Evolutionary conservation across 129 eudicot genomes (phyloP).

Genomic region (Tagetes patula): DNA sequence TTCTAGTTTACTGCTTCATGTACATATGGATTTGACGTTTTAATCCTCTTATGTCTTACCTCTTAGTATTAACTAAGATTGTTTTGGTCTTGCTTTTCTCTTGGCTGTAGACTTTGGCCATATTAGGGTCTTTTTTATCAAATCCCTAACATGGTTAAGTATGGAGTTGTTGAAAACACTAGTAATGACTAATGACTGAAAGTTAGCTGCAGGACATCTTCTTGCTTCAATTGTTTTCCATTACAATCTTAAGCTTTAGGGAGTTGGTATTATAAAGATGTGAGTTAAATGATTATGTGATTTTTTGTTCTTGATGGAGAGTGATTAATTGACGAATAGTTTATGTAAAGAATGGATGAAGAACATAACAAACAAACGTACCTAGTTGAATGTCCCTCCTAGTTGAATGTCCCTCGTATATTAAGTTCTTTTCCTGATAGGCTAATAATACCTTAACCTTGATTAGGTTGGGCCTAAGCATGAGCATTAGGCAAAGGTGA

Average conservation of each 20-base stretch:
- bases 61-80: slow-evolving; percentile 1
- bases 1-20: slow-evolving; percentile 17
- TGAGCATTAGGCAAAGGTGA: too few relatives aligned
- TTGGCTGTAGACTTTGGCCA: slow-evolving; percentile 24
- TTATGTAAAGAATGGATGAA: neutral
- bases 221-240: slow-evolving; percentile 1
- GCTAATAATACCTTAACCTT: too few relatives aligned
- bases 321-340: neutral
- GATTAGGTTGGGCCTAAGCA: too few relatives aligned
- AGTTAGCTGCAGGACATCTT: slow-evolving; percentile 4
- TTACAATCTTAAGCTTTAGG: neutral
- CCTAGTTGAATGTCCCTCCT: neutral
- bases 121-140: slow-evolving; percentile 24
- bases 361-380: too few relatives aligned
- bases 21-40: slow-evolving; percentile 30
- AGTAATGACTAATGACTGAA: neutral
- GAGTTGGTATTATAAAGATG: neutral
- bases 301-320: neutral
- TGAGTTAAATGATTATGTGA: neutral
- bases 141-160: slow-evolving; percentile 22
- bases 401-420: neutral
- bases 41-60: neutral
- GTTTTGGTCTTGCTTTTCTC: neutral
- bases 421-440: too few relatives aligned
- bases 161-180: slow-evolving; percentile 18